phyloP scores from a whole-genome alignment of 768 basidiomycete genomes.

The Suillus ampliporus region DNA sequence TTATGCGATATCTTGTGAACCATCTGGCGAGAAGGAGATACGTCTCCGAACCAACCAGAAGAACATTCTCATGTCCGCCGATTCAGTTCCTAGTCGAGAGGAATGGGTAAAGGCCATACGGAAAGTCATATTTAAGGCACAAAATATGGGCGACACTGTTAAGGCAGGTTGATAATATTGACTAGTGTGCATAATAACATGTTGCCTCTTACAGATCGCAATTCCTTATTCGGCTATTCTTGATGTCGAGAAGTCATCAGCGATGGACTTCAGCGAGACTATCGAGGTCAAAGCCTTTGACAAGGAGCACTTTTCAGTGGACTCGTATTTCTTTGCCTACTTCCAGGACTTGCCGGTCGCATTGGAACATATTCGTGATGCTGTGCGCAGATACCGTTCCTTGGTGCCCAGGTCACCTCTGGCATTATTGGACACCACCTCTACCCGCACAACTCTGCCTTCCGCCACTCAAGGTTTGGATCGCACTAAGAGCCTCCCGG shows the following conservation, averaged over 20 bases:
- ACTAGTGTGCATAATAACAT: background rate
- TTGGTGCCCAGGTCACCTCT: slow-evolving; percentile 26
- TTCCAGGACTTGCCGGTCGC: slow-evolving; percentile 82
- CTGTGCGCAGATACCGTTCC: slow-evolving; percentile 63
- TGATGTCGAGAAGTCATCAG: slow-evolving; percentile 86
- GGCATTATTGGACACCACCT: slow-evolving; percentile 65
- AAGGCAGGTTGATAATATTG: slow-evolving; percentile 58
- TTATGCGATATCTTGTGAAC: slow-evolving; percentile 90
- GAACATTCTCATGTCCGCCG: slow-evolving; percentile 70
- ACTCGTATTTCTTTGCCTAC: slow-evolving; percentile 95
- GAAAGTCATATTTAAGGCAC: slow-evolving; percentile 93
- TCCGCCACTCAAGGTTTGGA: slow-evolving; percentile 38
- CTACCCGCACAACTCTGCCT: slow-evolving; percentile 40
- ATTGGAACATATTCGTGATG: slow-evolving; percentile 80
- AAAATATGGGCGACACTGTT: slow-evolving; percentile 95
- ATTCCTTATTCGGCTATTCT: slow-evolving; percentile 91
- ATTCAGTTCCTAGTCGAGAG: slow-evolving; percentile 82
- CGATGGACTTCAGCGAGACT: slow-evolving; percentile 96
- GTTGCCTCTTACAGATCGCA: slow-evolving; percentile 64
- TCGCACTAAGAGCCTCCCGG: slow-evolving; percentile 46
- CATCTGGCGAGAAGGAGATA: slow-evolving; percentile 77
- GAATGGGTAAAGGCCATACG: slow-evolving; percentile 97
- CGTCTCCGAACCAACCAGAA: slow-evolving; percentile 85
- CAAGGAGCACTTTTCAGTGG: slow-evolving; percentile 72
- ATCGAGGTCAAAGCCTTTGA: slow-evolving; percentile 94